Base-by-base conservation (phyloP, 1,284 basidiomycete genomes). In the Leccinum huronense region DNA sequence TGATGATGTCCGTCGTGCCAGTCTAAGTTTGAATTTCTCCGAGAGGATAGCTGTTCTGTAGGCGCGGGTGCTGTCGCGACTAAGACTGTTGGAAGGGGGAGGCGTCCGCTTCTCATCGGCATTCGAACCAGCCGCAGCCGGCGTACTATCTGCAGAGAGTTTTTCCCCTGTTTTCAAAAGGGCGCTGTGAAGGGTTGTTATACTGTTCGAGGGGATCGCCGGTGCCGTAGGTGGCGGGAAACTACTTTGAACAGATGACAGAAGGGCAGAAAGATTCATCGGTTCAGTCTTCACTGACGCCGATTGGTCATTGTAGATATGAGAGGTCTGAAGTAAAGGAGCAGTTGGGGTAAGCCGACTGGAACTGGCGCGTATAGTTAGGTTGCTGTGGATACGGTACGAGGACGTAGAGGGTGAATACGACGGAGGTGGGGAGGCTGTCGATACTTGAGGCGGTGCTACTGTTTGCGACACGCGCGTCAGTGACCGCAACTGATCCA, bases 31-130 rank as follows among this genome's bases (percentile, higher is more conserved):
- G 61, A 96, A 81, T 62, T 86, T 83, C 66, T 92, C 83, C 4
- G 82, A 78, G 16, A 97, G 79, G 11, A 98, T 84, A 34, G 83
- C 80, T 64, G 86, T 84, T 68, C 92, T 84, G 75, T 97, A 96
- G 34, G 82, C 81, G 45, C 88, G 86, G 65, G 83, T 76, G 42
- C 78, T 81, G 59, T 89, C 86, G 62, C 84, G 78, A 33, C 79
- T 81, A 34, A 81, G 73, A 68, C 75, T 74, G 34, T 70, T 68
- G 31, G 73, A 67, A 61, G 78, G 75, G n/a, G 79, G 73, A 54
- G 79, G 75, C 16, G 79, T 73, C 58, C 77, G 80, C 57, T 72
- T 66, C 53, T 78, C 77, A 55, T 83, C 79, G 61, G 79, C 79
- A 10, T 73, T 76, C 4, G 80, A 77, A 62, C 81, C 80, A 36